Base-by-base conservation (phyloP, 2,329 filamentous ascomycete species). In the Knufia petricola region DNA sequence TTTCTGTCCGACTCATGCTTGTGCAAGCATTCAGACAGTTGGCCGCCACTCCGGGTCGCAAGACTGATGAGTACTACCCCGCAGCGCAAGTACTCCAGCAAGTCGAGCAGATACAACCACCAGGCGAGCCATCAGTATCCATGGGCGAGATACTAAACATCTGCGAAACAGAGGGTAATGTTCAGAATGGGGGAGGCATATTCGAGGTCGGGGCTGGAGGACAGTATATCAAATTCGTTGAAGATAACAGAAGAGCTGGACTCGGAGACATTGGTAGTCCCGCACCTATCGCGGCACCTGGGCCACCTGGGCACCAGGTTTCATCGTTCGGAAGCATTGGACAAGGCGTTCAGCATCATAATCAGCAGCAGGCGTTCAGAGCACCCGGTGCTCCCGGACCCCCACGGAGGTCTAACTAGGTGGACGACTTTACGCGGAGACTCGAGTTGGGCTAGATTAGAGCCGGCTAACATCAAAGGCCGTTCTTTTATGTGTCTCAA, bases 141-240 rank as follows among this genome's bases (percentile, higher is more conserved):
- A 79, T 71, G 60, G 74, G 73, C 21, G 89, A 95, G 59, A 74
- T 96, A 58, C 74, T 90, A 32, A 81, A 85, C 50, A 83, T 94
- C 50, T 92, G 86, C 64, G 90, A 96, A 59, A 95, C 90, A 0
- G 87, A 95, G 63, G 92, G 92, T 50, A 94, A 84, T 59, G 63
- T 71, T 1, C 79, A 82, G 51, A 96, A 96, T 59, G 92, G 92
- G 39, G 90, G 90, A 38, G 92, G 92, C n/a, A 83, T 77, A 21
- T 94, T 98, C 61, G 80, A 85, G 28, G 74, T 85, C 54, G 77
- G 75, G 52, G 72, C 75, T 32, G 76, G 59, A 23, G 64, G 63
- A 23, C 62, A 64, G 39, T 65, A 65, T 32, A 66, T 73, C 59
- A 72, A 67, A 53, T 73, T 72, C 52, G 72, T 82, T 49, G 70